These are phyloP conservation scores for Lumnitzera racemosa DNA, from an alignment of 345 rosid genomes.

Conservation along the genomic window DNA sequence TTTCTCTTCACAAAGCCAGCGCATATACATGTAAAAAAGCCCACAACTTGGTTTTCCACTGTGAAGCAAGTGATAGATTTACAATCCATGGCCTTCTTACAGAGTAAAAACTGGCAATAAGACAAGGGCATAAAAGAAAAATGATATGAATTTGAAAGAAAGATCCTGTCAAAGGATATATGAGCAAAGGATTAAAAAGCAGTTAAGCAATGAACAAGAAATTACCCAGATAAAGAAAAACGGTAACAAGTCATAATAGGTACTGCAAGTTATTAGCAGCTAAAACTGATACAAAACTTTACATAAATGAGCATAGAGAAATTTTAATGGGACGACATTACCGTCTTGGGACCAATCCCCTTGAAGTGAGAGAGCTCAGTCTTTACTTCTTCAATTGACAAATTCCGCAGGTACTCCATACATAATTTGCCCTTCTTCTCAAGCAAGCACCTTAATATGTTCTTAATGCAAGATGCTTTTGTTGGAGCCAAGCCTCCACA, in stretches of 20 bases:
- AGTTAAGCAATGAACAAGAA: too few species aligned
- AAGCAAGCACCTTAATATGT: conserved; percentile 48
- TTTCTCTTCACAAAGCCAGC: too few species aligned
- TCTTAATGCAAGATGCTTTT: conserved; percentile 68
- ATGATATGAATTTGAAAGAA: background rate
- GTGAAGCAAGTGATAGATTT: too few species aligned
- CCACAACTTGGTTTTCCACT: too few species aligned
- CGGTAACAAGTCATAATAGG: too few species aligned
- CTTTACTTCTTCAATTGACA: conserved; percentile 61
- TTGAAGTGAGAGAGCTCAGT: conserved; percentile 73
- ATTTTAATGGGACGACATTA: conserved; percentile 8
- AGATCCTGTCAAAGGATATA: too few species aligned
- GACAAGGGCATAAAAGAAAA: background rate
- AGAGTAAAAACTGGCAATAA: too few species aligned
- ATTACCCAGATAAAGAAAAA: too few species aligned
- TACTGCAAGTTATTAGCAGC: too few species aligned
- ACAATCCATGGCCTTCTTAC: too few species aligned
- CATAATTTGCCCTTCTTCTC: conserved; percentile 60
- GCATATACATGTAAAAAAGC: too few species aligned
- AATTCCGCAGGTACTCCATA: conserved; percentile 61
- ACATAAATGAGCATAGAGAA: background rate
- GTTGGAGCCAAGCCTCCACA: conserved; percentile 91
- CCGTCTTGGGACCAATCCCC: conserved; percentile 87
- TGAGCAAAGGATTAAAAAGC: too few species aligned
- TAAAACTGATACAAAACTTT: background rate